Percentiles rank a stretch among this genome's conserved stretches.
Conservation (phyloP, 345 rosid genomes). For the Melaleuca quinquenervia region DNA sequence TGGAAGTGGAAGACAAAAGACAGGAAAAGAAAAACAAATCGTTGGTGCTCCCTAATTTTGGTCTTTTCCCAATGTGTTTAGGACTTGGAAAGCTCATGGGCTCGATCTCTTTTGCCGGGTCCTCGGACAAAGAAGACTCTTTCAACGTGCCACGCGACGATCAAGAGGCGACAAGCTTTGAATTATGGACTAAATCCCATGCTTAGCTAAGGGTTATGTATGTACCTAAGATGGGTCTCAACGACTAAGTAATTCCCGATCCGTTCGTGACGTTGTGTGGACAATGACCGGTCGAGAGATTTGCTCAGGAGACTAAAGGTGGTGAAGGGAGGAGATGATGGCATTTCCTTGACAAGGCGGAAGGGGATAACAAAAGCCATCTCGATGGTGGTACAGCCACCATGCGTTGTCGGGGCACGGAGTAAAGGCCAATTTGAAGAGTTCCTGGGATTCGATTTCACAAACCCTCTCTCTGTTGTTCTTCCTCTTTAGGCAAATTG, state of each 20-base stretch:
- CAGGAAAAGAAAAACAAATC: not conserved
- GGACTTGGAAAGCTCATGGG: rapidly evolving
- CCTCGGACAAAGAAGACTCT: not conserved
- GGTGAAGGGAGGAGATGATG: not conserved
- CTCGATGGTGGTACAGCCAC: not conserved
- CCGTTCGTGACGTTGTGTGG: not conserved
- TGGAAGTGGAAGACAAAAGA: rapidly evolving
- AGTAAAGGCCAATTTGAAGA: not conserved
- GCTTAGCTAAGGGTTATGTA: not conserved
- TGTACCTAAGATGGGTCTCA: not conserved
- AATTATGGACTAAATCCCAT: not conserved
- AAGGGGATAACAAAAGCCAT: not conserved
- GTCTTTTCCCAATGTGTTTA: not conserved
- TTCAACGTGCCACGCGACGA: not conserved
- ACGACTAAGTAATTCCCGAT: not conserved
- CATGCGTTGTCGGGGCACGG: not conserved
- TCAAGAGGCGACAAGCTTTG: rapidly evolving
- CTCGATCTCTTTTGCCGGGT: rapidly evolving
- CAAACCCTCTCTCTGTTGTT: too few relatives aligned
- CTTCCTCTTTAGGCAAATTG: not conserved
- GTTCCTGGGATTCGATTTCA: not conserved
- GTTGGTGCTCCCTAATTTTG: not conserved
- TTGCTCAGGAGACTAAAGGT: not conserved
- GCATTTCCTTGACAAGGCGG: not conserved
- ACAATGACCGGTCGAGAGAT: not conserved